phyloP scores from a whole-genome alignment of 1,284 basidiomycete species.

The Sutorius eximius region DNA sequence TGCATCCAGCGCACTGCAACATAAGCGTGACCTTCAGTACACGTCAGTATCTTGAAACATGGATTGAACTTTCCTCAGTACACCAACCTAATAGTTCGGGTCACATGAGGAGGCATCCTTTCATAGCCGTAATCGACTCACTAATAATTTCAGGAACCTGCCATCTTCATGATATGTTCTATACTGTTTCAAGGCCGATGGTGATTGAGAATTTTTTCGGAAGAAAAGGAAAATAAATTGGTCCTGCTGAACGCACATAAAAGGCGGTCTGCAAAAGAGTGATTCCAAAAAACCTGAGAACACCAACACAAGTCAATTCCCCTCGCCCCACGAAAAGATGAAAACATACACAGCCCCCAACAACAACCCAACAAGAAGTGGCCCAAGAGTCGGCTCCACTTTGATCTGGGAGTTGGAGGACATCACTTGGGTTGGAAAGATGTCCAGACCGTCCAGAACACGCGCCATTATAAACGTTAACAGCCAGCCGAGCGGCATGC shows the following conservation, averaged over 20 bases:
- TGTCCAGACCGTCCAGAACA: neutral
- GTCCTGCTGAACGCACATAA: neutral
- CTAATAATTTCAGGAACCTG: neutral
- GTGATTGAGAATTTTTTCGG: neutral
- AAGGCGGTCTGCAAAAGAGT: neutral
- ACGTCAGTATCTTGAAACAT: neutral
- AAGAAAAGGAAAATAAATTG: neutral
- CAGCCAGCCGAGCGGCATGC: neutral
- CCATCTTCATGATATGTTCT: neutral
- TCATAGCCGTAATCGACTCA: neutral
- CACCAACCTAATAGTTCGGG: neutral
- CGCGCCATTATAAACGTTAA: neutral
- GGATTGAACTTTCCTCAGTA: neutral
- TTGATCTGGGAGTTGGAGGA: neutral
- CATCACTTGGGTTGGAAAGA: neutral
- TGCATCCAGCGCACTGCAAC: neutral
- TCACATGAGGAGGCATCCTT: neutral
- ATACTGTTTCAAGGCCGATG: neutral
- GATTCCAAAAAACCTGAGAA: conserved; percentile 6
- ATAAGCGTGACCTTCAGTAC: neutral
- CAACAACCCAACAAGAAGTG: conserved; percentile 7
- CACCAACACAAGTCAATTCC: neutral
- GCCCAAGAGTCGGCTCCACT: conserved; percentile 3
- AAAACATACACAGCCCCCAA: neutral
- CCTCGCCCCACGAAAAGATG: neutral